Evolutionary conservation across 768 basidiomycete species (phyloP), one percentile per base, ranked within the genome.

Genomic region (Amanita molliuscula): DNA sequence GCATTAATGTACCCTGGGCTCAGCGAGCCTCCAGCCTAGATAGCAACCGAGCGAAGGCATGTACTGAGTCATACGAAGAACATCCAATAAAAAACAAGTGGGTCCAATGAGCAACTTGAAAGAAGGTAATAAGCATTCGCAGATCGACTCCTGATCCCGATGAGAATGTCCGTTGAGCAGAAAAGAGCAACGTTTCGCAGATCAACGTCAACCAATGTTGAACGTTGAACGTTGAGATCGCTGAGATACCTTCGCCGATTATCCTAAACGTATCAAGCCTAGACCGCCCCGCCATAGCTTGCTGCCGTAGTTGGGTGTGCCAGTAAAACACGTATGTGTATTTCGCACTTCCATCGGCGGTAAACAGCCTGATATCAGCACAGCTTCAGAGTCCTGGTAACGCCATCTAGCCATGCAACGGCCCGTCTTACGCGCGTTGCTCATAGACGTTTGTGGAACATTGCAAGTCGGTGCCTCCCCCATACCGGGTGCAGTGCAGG

Each of bases 361-460:
- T 16, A 47, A 47, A 36, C 34, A 42, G n/a, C 26, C n/a, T 8
- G 25, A 21, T 13, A 40, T 40, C 35, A 36, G 36, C 36, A 16
- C 36, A 20, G 36, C n/a, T n/a, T 6, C 5, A 37, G 7, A n/a
- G 18, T 7, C 2, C 3, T 11, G 11, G 3, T 15, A 38, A 18
- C 18, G 37, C 37, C 31, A 29, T 47, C 45, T 7, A 18, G 28
- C n/a, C 6, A 47, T 47, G 46, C 35, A 25, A 47, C 66, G 72
- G 41, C 75, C 74, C 3, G 50, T 52, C 16, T 71, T 83, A 37
- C 63, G 65, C 8, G 81, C 72, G 0, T 54, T 84, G 0, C 73
- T 85, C 16, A 72, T 86, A 46, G 83, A 86, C 55, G 72, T 86
- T 31, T 83, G 79, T 3, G 83, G 84, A 0, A 87, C 79, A 1